A percentile compares a stretch with the other conserved stretches of the same genome.
These are phyloP conservation scores for Candida odintsovae DNA, from an alignment of 805 yeast species.

Conservation along the genomic window DNA sequence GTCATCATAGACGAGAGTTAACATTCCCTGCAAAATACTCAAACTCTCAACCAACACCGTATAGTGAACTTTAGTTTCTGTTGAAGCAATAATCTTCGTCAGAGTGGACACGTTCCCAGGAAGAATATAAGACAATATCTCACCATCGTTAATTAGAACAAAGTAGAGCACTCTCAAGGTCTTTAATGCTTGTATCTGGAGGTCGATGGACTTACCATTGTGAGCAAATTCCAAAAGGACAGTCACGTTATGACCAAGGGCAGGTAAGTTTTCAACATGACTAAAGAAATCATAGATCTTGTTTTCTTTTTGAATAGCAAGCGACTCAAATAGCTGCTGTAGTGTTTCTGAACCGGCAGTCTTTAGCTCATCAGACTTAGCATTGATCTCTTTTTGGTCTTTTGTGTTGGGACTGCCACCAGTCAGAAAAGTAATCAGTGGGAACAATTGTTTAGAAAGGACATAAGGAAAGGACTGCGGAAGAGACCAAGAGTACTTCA, in stretches of 20 bases:
- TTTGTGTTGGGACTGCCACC: conserved; percentile 39
- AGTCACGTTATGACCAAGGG: conserved; percentile 42
- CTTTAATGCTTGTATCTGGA: conserved; percentile 29
- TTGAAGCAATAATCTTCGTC: conserved; percentile 30
- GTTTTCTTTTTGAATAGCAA: conserved; percentile 17
- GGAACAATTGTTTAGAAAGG: conserved; percentile 39
- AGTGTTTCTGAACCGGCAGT: conserved; percentile 31
- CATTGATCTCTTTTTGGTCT: conserved; percentile 14
- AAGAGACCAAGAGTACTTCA: conserved; percentile 41
- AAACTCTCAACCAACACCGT: conserved; percentile 29
- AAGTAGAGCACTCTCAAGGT: conserved; percentile 31
- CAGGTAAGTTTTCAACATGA: conserved; percentile 32
- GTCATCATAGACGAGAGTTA: conserved; percentile 38
- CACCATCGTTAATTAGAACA: conserved; percentile 38
- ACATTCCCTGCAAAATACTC: conserved; percentile 25
- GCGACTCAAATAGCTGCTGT: conserved; percentile 25
- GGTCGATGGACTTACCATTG: conserved; percentile 22
- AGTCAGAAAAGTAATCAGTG: conserved; percentile 39
- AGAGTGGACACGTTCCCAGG: conserved; percentile 47
- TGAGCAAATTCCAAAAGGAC: conserved; percentile 33
- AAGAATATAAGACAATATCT: conserved; percentile 39
- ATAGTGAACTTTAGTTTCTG: conserved; percentile 31
- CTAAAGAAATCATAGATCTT: conserved; percentile 23
- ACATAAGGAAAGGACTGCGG: conserved; percentile 30
- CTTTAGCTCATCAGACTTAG: conserved; percentile 32